Conservation (phyloP, 1,284 basidiomycete species). For the Bothia castanella region DNA sequence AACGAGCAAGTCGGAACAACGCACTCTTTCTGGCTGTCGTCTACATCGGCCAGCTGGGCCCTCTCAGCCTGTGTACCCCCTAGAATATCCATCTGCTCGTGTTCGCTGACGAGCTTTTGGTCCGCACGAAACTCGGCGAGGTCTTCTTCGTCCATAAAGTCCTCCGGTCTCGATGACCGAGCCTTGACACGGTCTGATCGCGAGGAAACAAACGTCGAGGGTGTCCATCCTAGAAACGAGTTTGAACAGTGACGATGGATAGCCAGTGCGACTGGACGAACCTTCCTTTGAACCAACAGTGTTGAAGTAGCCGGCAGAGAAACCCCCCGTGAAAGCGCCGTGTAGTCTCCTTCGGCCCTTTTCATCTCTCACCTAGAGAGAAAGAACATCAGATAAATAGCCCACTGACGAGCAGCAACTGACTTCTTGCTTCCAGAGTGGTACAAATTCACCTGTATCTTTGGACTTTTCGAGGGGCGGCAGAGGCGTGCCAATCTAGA, state of each 20-base stretch:
- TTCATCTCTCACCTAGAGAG: conserved; percentile 80
- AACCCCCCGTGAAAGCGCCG: conserved; percentile 97
- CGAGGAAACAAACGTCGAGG: conserved; percentile 87
- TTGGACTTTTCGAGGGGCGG: conserved; percentile 85
- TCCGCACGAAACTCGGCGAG: conserved; percentile 75
- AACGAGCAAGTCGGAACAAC: conserved; percentile 25
- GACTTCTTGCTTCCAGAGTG: conserved; percentile 96
- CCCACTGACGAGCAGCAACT: conserved; percentile 21
- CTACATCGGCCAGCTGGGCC: conserved; percentile 29
- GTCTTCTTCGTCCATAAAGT: conserved; percentile 99
- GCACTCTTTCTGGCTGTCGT: conserved; percentile 56
- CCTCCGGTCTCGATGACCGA: conserved; percentile 66
- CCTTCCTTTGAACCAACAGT: conserved; percentile 95
- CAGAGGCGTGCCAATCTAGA: conserved; percentile 85
- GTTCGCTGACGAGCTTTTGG: conserved; percentile 70
- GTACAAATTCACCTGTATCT: conserved; percentile 91
- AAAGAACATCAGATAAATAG: conserved; percentile 20
- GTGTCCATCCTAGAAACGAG: conserved; percentile 77
- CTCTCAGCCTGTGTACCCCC: conserved; percentile 55
- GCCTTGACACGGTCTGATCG: conserved; percentile 68
- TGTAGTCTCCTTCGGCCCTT: conserved; percentile 90
- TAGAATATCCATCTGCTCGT: conserved; percentile 67
- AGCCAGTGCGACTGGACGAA: conserved; percentile 29
- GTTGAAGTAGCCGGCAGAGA: conserved; percentile 97
- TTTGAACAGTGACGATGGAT: background rate